Evolutionary conservation across 2,329 filamentous ascomycete genomes (phyloP), one percentile per base, ranked within the genome.

Genomic region (Ustulina deusta): DNA sequence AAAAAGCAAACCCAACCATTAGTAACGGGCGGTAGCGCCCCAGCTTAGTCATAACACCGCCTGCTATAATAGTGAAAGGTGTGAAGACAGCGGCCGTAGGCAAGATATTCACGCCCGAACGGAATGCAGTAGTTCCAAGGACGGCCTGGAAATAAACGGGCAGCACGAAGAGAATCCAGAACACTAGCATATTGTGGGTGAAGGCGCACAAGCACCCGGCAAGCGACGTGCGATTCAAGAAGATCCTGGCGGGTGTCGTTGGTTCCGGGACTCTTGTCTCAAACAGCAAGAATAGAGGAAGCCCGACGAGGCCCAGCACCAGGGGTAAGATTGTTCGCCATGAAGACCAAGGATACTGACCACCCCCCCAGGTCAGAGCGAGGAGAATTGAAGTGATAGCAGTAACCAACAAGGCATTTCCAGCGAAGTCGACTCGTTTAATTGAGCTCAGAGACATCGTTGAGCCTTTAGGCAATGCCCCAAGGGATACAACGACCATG

Each of bases 71-170:
- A 2, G 62, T 44, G 10, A 54, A 11, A 6, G 44, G 55, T 2
- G 32, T 10, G 22, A 46, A 59, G 6, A 52, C 46, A 27, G 36
- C 34, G n/a, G 46, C 55, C 2, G 55, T 52, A 15, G 65, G 65
- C 2, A 72, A 22, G 20, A 74, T 61, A 15, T 54, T 25, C 1
- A 91, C 86, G 44, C 90, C 90, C 6, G 86, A 88, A 13, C 87
- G 79, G 55, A 90, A 85, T 0, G 90, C 88, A 0, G 82, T 82
- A 1, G 85, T 85, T 62, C 88, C 82, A 58, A 90, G 81, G 61
- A 90, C 86, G 61, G 87, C 84, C 77, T 93, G 90, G 79, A 92
- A 92, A 40, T 84, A 85, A 2, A 85, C 69, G 0, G 82, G 81
- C 0, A 84, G 64, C 65, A 82, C 83, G 70, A 78, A 81, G 22